Conservation (phyloP, 75 land plant species). For the Cupressus sempervirens region DNA sequence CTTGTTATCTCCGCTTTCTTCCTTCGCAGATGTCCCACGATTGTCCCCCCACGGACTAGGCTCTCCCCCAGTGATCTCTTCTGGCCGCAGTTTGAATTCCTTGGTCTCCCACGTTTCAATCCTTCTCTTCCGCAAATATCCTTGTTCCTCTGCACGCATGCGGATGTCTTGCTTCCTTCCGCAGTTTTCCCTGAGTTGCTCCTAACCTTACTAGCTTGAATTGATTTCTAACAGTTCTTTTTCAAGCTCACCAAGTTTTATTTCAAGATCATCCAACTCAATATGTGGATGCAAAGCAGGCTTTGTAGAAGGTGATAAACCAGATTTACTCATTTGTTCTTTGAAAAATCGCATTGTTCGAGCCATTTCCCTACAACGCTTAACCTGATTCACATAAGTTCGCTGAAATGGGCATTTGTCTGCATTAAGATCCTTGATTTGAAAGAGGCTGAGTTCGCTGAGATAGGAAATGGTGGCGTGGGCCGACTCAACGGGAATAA, state of each 20-base stretch:
- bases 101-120: no score
- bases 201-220: no score
- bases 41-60: no score
- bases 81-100: no score
- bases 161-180: no score
- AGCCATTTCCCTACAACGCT: slow-evolving; percentile 88
- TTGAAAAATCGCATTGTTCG: slow-evolving; percentile 70
- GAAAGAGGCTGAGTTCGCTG: slow-evolving; percentile 56
- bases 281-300: slow-evolving; percentile 26
- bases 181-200: no score
- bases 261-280: slow-evolving; percentile 78
- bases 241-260: slow-evolving; percentile 87
- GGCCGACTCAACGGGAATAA: slow-evolving; percentile 62
- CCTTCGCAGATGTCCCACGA: no score
- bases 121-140: no score
- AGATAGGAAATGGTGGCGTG: slow-evolving; percentile 51
- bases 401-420: slow-evolving; percentile 64
- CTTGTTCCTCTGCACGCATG: no score
- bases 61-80: no score
- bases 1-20: no score
- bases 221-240: slow-evolving; percentile 86
- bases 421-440: slow-evolving; percentile 64
- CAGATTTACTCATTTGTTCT: slow-evolving; percentile 77
- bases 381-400: slow-evolving; percentile 66
- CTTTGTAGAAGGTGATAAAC: slow-evolving; percentile 39